phyloP scores from a whole-genome alignment of 2,329 filamentous ascomycete species.

The Diaporthe australafricana region DNA sequence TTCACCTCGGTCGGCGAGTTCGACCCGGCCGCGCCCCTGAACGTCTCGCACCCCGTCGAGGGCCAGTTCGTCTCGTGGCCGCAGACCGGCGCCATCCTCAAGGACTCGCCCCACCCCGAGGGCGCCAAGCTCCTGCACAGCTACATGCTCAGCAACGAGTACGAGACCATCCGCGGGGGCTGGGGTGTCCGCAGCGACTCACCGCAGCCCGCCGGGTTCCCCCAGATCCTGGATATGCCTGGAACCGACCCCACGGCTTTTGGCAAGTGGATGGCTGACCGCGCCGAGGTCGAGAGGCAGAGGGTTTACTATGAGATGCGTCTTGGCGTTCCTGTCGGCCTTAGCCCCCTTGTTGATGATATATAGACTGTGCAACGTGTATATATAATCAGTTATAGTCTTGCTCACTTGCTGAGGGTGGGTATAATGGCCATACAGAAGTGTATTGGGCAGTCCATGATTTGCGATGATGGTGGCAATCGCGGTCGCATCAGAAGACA shows the following conservation, averaged over 20 bases:
- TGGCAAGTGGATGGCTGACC: conserved; percentile 11
- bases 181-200: not conserved
- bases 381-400: too few relatives aligned
- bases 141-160: conserved; percentile 57
- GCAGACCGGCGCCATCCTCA: conserved; percentile 60
- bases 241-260: not conserved
- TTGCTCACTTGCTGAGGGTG: too few relatives aligned
- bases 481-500: too few relatives aligned
- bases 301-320: not conserved
- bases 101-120: conserved; percentile 60
- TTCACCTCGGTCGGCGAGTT: conserved; percentile 47
- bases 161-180: conserved; percentile 43
- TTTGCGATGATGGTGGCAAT: too few relatives aligned
- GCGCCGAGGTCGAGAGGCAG: not conserved
- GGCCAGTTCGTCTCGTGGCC: conserved; percentile 60
- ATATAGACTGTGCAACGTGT: conserved; percentile 1
- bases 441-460: too few relatives aligned
- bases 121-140: conserved; percentile 62
- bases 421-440: too few relatives aligned
- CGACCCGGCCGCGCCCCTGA: conserved; percentile 38
- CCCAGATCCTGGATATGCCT: conserved; percentile 8
- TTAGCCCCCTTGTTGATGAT: conserved; percentile 1
- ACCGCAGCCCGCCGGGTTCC: not conserved
- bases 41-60: conserved; percentile 47
- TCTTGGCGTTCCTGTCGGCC: not conserved